These are phyloP conservation scores for Backusella luteola DNA, from an alignment of 192 early-diverging fungal species.

Conservation along the genomic window DNA sequence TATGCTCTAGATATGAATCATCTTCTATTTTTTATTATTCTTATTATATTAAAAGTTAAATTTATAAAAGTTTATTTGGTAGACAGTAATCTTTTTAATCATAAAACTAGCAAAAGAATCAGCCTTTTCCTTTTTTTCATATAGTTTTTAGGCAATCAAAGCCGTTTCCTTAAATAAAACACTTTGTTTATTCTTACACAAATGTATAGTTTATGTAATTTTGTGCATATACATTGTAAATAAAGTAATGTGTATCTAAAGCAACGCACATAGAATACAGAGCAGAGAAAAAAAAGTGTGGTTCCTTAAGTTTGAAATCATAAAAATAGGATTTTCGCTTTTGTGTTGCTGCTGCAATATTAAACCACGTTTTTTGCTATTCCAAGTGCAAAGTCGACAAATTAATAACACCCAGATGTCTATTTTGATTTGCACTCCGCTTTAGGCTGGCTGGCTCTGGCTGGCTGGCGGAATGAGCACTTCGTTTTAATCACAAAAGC, in stretches of 20 bases:
- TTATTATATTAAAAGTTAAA: background rate
- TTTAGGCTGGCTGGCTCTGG: background rate
- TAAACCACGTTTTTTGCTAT: background rate
- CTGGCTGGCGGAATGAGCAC: background rate
- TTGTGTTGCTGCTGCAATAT: background rate
- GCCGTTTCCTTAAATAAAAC: background rate
- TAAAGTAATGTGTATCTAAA: background rate
- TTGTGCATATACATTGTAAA: background rate
- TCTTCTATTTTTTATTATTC: background rate
- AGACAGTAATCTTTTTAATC: background rate
- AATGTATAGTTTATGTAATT: background rate
- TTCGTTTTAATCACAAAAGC: background rate
- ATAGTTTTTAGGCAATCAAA: background rate
- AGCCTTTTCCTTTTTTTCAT: background rate
- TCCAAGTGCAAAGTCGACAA: background rate
- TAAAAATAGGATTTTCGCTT: background rate
- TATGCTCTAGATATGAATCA: background rate
- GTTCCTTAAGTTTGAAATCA: background rate
- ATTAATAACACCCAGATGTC: background rate
- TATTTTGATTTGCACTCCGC: background rate
- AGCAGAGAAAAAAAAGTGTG: background rate
- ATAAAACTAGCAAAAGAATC: background rate
- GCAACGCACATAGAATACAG: background rate
- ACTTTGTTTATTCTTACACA: background rate
- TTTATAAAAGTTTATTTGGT: background rate